phyloP scores from a whole-genome alignment of 805 yeast species.

The Schwanniomyces occidentalis region DNA sequence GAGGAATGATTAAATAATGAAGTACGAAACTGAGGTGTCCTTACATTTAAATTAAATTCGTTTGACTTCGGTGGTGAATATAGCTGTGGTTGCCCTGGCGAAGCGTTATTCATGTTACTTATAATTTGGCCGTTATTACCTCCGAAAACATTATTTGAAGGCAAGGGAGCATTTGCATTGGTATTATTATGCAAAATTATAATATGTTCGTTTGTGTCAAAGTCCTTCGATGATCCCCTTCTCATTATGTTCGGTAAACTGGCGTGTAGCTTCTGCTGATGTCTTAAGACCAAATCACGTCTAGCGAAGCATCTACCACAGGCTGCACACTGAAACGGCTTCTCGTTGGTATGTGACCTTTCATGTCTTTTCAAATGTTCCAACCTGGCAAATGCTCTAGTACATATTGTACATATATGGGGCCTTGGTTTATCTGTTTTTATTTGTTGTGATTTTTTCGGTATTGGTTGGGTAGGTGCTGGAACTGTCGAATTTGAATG shows the following conservation, averaged over 20 bases:
- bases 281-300: conserved; percentile 82
- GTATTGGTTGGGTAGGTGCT: conserved; percentile 61
- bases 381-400: conserved; percentile 91
- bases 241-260: conserved; percentile 42
- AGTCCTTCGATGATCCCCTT: conserved; percentile 25
- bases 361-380: conserved; percentile 95
- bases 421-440: conserved; percentile 95
- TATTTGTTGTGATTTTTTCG: conserved; percentile 78
- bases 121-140: too few relatives aligned
- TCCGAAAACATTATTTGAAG: conserved; percentile 9
- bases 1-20: conserved; percentile 12
- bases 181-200: conserved; percentile 55
- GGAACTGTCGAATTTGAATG: conserved; percentile 1
- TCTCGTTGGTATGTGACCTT: conserved; percentile 91
- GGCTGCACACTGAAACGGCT: conserved; percentile 93
- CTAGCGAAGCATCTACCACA: conserved; percentile 97
- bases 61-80: conserved; percentile 14
- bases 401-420: conserved; percentile 84
- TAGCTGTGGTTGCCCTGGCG: conserved; percentile 12
- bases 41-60: conserved; percentile 2
- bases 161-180: conserved; percentile 50
- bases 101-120: conserved; percentile 1
- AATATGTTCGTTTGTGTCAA: conserved; percentile 46
- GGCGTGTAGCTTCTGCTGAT: conserved; percentile 89
- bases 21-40: conserved; percentile 15